Base-by-base conservation (phyloP, 345 rosid genomes). In the Brassica rapa region DNA sequence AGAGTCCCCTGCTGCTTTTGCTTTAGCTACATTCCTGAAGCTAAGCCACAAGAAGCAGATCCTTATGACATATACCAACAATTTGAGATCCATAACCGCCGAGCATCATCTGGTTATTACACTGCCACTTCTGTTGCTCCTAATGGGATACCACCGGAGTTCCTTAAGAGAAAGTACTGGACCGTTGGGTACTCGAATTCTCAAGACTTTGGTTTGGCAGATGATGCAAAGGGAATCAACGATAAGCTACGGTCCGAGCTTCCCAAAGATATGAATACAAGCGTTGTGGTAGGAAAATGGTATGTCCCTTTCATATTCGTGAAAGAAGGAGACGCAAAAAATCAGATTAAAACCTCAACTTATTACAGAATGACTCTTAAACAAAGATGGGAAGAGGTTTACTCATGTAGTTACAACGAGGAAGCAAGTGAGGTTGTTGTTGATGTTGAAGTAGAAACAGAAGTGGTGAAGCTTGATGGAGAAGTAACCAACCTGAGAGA, bases 271-370 rank as follows among this genome's bases (percentile, higher is more conserved):
- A 30, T 60, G 3, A 67, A 66, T 6, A 82, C 88, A 53, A 12
- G 63, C 32, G 62, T 75, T 16, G 67, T 70, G 2, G 86, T 89
- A 6, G 97, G 92, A 3, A 85, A 75, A 83, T 91, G 93, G 97
- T 91, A 87, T 46, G 88, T 86, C 5, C 97, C 93, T 14, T 91
- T 88, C 79, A 68, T 91, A 78, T 88, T 87, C 15, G 69, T 89
- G 5, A 88, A 67, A 30, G 97, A 91, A 9, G 71, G 55, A 62
- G 49, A 35, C 2, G 53, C 73, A 19, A 77, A 76, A 32, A 61
- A 87, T 8, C 93, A 89, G 37, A 68, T 87, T 15, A 80, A 62
- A 65, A 79, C 1, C 9, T 83, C 94, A 21, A 78, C 70, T 72
- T 82, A 84, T 49, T 89, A 91, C 32, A 75, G 67, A 57, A 83